phyloP scores from a whole-genome alignment of 306 rosid species.

The Lathyrus aphaca region DNA sequence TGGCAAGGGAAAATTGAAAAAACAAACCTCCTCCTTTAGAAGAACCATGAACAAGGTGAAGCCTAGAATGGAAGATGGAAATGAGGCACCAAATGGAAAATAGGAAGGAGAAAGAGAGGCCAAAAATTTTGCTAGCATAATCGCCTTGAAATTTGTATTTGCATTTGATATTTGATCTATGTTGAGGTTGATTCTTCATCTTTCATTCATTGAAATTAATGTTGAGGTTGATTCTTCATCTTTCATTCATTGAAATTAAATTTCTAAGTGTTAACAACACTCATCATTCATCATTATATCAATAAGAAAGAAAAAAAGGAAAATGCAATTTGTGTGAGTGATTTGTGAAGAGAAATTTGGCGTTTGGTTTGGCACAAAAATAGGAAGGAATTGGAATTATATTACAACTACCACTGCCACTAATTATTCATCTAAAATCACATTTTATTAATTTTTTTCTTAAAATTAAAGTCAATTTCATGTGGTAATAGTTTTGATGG shows the following conservation, averaged over 20 bases:
- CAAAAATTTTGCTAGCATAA: constrained; percentile 47
- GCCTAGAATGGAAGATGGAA: constrained; percentile 59
- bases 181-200: constrained; percentile 56
- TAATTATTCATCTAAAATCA: constrained; percentile 4
- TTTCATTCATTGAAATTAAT: constrained; percentile 22
- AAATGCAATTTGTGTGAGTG: background rate
- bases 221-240: constrained; percentile 56
- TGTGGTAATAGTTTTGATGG: too few species aligned
- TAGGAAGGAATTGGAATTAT: background rate
- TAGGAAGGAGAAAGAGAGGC: constrained; percentile 68
- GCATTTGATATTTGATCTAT: constrained; percentile 34
- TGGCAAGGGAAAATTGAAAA: background rate
- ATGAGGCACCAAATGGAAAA: constrained; percentile 69
- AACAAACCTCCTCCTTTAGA: constrained; percentile 54
- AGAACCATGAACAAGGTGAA: constrained; percentile 60
- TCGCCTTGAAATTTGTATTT: constrained; percentile 42
- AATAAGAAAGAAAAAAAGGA: background rate
- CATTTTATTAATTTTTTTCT: too few species aligned
- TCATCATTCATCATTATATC: too few species aligned
- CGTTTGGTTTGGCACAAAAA: background rate
- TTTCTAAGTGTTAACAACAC: too few species aligned
- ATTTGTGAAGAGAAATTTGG: background rate
- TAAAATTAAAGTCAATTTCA: too few species aligned
- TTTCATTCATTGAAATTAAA: constrained; percentile 19
- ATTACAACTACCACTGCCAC: background rate